Percentiles rank a stretch among this genome's conserved stretches.
Conservation (phyloP, 2,329 filamentous ascomycete genomes). For the Colletotrichum gigasporum region DNA sequence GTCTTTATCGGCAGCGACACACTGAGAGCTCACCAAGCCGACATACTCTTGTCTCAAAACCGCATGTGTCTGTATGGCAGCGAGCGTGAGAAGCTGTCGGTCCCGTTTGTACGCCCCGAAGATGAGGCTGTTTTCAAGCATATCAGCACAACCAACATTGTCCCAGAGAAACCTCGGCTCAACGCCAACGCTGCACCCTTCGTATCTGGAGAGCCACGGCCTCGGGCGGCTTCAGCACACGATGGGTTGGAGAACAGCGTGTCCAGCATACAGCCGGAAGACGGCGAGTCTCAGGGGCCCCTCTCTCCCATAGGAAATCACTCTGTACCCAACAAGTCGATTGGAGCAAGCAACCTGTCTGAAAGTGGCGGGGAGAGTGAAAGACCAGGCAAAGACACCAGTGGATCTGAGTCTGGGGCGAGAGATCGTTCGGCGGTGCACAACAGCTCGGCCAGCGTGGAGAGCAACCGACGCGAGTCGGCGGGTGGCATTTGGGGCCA, state of each 20-base stretch:
- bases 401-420: conserved; percentile 23
- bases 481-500: conserved; percentile 73
- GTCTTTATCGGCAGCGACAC: conserved; percentile 92
- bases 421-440: neutral
- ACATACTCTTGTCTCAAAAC: conserved; percentile 92
- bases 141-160: conserved; percentile 70
- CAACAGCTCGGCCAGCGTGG: conserved; percentile 23
- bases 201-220: conserved; percentile 47
- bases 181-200: conserved; percentile 62
- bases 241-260: conserved; percentile 31
- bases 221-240: conserved; percentile 33
- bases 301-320: conserved; percentile 49
- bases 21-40: conserved; percentile 85
- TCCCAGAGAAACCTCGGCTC: conserved; percentile 65
- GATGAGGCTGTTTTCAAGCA: conserved; percentile 83
- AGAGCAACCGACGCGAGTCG: conserved; percentile 51
- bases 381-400: conserved; percentile 39
- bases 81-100: conserved; percentile 85
- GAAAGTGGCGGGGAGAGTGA: conserved; percentile 58
- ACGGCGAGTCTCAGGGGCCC: conserved; percentile 37
- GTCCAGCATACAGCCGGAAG: conserved; percentile 39
- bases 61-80: conserved; percentile 88
- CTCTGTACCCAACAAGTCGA: conserved; percentile 44
- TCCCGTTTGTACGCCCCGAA: conserved; percentile 93
- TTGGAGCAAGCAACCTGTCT: conserved; percentile 47